Evolutionary conservation across 2,329 filamentous ascomycete genomes (phyloP).

Genomic region (Didymella segeticola): DNA sequence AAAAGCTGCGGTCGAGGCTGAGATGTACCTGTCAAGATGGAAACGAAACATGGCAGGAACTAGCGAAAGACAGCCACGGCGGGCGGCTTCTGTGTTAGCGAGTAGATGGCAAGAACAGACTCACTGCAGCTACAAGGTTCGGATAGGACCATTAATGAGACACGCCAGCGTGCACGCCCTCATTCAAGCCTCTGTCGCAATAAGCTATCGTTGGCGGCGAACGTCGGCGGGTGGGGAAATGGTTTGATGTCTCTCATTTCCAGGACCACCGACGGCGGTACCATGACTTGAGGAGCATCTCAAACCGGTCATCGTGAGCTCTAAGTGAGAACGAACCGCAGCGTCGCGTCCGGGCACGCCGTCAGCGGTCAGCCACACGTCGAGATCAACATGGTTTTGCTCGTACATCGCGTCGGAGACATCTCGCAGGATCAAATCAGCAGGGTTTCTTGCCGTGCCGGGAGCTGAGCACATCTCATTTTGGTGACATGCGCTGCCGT

Average conservation of each 20-base stretch:
- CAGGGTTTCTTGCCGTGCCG: slow-evolving; percentile 18
- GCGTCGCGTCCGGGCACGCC: not conserved
- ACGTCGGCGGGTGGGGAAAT: slow-evolving; percentile 27
- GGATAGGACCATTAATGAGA: slow-evolving; percentile 36
- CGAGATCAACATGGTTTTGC: slow-evolving; percentile 3
- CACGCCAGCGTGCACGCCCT: slow-evolving; percentile 34
- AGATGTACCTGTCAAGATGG: slow-evolving; percentile 25
- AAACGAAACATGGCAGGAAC: slow-evolving; percentile 24
- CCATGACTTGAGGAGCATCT: slow-evolving; percentile 10
- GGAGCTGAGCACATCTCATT: slow-evolving; percentile 25
- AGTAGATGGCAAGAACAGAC: slow-evolving; percentile 25
- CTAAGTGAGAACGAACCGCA: slow-evolving; percentile 1
- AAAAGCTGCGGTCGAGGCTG: slow-evolving; percentile 14
- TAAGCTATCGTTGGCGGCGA: slow-evolving; percentile 35
- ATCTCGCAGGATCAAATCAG: slow-evolving; percentile 12
- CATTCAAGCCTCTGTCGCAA: slow-evolving; percentile 31
- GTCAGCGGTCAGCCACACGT: slow-evolving; percentile 7
- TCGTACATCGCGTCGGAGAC: slow-evolving; percentile 11
- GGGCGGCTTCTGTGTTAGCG: slow-evolving; percentile 30
- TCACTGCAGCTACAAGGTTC: slow-evolving; percentile 18
- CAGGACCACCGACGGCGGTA: slow-evolving; percentile 13
- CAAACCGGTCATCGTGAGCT: slow-evolving; percentile 2
- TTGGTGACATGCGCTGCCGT: slow-evolving; percentile 21
- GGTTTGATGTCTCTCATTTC: slow-evolving; percentile 40
- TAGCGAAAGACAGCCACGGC: slow-evolving; percentile 35